Conservation (phyloP, 257 asterid species). For the Fraxinus pennsylvanica region DNA sequence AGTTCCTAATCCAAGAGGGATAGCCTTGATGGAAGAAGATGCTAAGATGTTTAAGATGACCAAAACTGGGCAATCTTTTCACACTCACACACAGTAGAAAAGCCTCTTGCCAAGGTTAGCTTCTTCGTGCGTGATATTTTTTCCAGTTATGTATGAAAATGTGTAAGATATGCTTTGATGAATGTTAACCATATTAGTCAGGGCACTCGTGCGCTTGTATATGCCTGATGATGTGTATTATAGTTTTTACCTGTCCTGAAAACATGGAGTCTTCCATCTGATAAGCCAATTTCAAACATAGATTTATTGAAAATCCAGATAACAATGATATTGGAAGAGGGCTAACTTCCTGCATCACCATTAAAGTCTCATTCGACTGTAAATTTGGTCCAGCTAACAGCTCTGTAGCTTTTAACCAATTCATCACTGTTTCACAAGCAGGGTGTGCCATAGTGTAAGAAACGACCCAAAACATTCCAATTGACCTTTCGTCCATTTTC, state of each 20-base stretch:
- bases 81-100: background rate
- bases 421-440: slow-evolving; percentile 90
- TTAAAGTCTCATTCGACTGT: slow-evolving; percentile 79
- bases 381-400: slow-evolving; percentile 67
- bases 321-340: slow-evolving; percentile 84
- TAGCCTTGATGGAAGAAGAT: slow-evolving; percentile 19
- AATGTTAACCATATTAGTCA: background rate
- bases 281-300: slow-evolving; percentile 76
- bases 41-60: background rate
- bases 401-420: slow-evolving; percentile 84
- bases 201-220: slow-evolving; percentile 24
- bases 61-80: slow-evolving; percentile 17
- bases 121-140: background rate
- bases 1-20: slow-evolving; percentile 14
- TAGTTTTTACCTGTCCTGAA: slow-evolving; percentile 77
- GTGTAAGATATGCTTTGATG: background rate
- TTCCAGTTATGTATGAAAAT: background rate
- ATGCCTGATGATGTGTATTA: slow-evolving; percentile 19
- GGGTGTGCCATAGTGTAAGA: slow-evolving; percentile 99
- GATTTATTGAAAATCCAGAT: slow-evolving; percentile 86
- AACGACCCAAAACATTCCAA: slow-evolving; percentile 99
- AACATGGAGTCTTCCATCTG: slow-evolving; percentile 94
- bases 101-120: background rate
- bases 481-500: slow-evolving; percentile 97
- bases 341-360: slow-evolving; percentile 94